Percentiles rank a stretch among this genome's conserved stretches.
phyloP scores from a whole-genome alignment of 2,329 filamentous ascomycete species.

The Penicillium vulpinum region DNA sequence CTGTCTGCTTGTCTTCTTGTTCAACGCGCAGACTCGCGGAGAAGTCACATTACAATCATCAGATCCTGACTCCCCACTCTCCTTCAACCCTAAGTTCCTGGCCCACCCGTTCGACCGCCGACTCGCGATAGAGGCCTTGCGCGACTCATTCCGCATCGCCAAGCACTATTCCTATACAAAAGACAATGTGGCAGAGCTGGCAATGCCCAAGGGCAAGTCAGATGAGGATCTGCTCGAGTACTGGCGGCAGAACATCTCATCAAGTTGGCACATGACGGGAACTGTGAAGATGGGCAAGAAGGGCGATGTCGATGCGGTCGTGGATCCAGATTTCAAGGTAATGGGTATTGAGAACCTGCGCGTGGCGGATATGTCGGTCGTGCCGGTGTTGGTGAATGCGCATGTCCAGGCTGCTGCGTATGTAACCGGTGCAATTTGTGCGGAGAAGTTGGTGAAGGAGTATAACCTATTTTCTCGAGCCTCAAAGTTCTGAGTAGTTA shows the following conservation, averaged over 20 bases:
- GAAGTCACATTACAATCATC: conserved; percentile 55
- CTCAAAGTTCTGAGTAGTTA: no score
- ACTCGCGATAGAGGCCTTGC: conserved; percentile 51
- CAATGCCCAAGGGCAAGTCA: conserved; percentile 49
- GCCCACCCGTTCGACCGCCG: conserved; percentile 57
- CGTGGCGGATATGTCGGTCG: conserved; percentile 47
- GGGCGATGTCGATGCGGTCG: conserved; percentile 47
- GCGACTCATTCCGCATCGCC: conserved; percentile 45
- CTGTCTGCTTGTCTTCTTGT: conserved; percentile 50
- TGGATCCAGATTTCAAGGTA: conserved; percentile 48
- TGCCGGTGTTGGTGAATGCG: conserved; percentile 46
- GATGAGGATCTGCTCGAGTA: conserved; percentile 58
- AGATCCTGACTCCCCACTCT: conserved; percentile 52
- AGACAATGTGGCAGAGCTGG: conserved; percentile 45
- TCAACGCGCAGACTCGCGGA: conserved; percentile 57
- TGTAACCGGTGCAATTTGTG: conserved; percentile 53
- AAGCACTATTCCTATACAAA: conserved; percentile 49
- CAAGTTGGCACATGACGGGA: conserved; percentile 58
- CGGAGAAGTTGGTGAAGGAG: conserved; percentile 52
- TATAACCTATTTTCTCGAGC: no score
- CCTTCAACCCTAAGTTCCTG: conserved; percentile 57
- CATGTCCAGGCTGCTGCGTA: conserved; percentile 58
- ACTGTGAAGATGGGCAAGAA: conserved; percentile 59
- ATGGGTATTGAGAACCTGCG: conserved; percentile 42
- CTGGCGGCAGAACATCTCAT: conserved; percentile 49